phyloP scores from a whole-genome alignment of 768 basidiomycete species.

The Tephrocybe sp. region DNA sequence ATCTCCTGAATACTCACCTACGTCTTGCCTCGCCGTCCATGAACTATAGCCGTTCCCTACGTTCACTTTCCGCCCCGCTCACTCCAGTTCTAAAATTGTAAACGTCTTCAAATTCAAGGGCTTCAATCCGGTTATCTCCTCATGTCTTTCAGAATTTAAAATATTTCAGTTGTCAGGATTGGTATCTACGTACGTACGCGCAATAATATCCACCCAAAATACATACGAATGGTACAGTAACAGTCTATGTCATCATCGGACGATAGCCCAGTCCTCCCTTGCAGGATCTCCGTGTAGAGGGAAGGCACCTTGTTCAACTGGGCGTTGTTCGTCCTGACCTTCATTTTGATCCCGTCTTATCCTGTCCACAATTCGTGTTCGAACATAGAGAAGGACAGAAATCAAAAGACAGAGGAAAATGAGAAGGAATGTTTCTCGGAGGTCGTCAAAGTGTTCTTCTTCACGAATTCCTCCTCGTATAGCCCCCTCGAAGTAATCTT shows the following conservation, averaged over 20 bases:
- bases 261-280: slow-evolving; percentile 62
- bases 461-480: slow-evolving; percentile 57
- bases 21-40: too few relatives aligned
- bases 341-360: slow-evolving; percentile 61
- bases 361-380: slow-evolving; percentile 74
- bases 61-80: too few relatives aligned
- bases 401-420: slow-evolving; percentile 71
- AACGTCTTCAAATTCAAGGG: too few relatives aligned
- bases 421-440: slow-evolving; percentile 77
- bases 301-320: slow-evolving; percentile 47
- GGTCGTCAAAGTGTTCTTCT: slow-evolving; percentile 66
- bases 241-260: slow-evolving; percentile 37
- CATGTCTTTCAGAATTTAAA: not conserved
- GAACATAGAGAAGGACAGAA: slow-evolving; percentile 72
- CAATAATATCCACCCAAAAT: not conserved
- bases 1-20: too few relatives aligned
- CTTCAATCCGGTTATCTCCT: too few relatives aligned
- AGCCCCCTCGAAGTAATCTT: slow-evolving; percentile 78
- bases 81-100: too few relatives aligned
- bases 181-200: not conserved
- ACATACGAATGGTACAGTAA: slow-evolving; percentile 15
- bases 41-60: too few relatives aligned
- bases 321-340: slow-evolving; percentile 37
- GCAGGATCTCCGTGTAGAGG: slow-evolving; percentile 64
- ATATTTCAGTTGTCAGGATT: not conserved